phyloP scores from a whole-genome alignment of 768 basidiomycete genomes.

The Mycena sanguinolenta region DNA sequence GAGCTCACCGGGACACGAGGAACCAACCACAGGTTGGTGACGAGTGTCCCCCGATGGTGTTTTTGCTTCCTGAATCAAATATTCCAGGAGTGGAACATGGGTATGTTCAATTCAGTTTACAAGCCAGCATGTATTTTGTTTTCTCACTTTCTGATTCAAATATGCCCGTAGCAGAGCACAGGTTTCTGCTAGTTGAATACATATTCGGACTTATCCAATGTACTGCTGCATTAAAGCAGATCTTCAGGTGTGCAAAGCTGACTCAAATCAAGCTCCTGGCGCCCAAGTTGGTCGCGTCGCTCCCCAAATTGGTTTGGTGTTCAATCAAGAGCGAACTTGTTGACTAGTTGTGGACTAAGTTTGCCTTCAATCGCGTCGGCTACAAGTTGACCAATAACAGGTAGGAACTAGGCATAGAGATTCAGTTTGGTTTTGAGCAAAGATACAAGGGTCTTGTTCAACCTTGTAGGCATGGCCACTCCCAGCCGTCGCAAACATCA shows the following conservation, averaged over 20 bases:
- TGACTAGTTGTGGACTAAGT: slow-evolving; percentile 62
- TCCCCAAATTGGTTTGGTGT: slow-evolving; percentile 46
- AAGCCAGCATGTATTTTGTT: too few relatives aligned
- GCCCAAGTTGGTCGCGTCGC: slow-evolving; percentile 46
- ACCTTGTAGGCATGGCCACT: slow-evolving; percentile 93
- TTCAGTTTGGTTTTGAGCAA: slow-evolving; percentile 24
- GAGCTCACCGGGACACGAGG: too few relatives aligned
- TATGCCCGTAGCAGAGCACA: too few relatives aligned
- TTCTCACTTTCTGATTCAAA: too few relatives aligned
- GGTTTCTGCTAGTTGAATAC: too few relatives aligned
- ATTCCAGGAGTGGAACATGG: too few relatives aligned
- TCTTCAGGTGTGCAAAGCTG: slow-evolving; percentile 66
- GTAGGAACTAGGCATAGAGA: slow-evolving; percentile 75
- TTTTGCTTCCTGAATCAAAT: too few relatives aligned
- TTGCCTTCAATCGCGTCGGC: slow-evolving; percentile 78
- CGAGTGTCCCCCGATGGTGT: too few relatives aligned
- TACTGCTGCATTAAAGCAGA: slow-evolving; percentile 43
- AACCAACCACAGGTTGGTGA: too few relatives aligned
- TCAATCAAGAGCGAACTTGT: slow-evolving; percentile 77
- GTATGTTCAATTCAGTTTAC: too few relatives aligned
- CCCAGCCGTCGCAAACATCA: slow-evolving; percentile 89
- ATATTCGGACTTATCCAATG: not conserved
- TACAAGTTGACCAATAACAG: slow-evolving; percentile 84
- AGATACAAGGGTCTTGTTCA: not conserved
- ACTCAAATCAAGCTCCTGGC: slow-evolving; percentile 58